Conservation (phyloP, 768 basidiomycete species). For the Tulasnella sp. region DNA sequence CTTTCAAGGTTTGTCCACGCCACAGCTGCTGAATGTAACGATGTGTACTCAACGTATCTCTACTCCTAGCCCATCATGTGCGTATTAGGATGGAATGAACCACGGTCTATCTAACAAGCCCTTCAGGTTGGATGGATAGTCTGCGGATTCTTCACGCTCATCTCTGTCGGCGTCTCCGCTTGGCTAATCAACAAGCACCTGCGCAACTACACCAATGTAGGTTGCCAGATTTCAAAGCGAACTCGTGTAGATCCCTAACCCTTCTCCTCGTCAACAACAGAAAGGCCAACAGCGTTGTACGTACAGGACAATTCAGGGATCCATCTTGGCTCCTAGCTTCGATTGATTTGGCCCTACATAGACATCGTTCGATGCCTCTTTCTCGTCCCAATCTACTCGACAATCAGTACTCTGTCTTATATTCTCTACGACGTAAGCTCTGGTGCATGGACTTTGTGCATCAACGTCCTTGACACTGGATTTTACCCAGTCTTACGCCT, state of each 20-base stretch:
- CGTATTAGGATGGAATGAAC: neutral
- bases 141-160: constrained; percentile 43
- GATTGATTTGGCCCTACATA: constrained; percentile 20
- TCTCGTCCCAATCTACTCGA: constrained; percentile 67
- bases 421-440: constrained; percentile 48
- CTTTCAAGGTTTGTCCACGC: constrained; percentile 40
- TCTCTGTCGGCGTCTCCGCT: constrained; percentile 45
- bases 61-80: neutral
- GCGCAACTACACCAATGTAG: constrained; percentile 56
- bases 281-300: constrained; percentile 59
- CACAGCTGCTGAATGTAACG: neutral
- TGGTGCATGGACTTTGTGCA: neutral
- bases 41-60: neutral
- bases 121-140: constrained; percentile 58
- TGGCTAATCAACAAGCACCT: constrained; percentile 71
- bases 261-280: constrained; percentile 24
- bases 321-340: neutral
- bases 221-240: constrained; percentile 19
- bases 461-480: neutral
- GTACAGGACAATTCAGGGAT: constrained; percentile 14
- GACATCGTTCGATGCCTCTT: constrained; percentile 65
- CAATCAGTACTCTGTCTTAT: constrained; percentile 56
- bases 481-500: constrained; percentile 44
- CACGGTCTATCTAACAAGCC: neutral
- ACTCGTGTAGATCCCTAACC: neutral